Percentiles rank a stretch among this genome's conserved stretches.
Conservation (phyloP, 2,329 filamentous ascomycete genomes). For the Aureobasidium subglaciale region DNA sequence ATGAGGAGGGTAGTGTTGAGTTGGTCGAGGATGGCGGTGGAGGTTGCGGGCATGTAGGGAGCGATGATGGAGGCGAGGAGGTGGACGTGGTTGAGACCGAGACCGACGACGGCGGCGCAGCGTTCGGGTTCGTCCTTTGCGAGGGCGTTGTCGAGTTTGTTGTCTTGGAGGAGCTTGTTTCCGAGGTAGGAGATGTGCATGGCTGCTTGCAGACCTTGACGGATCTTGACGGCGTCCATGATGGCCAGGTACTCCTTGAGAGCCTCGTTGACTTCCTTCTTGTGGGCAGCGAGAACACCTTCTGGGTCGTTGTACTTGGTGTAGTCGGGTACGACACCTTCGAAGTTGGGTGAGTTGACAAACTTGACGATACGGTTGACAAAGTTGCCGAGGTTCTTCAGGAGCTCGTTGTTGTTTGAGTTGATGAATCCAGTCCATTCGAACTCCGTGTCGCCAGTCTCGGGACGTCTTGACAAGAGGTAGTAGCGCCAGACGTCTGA, state of each 20-base stretch:
- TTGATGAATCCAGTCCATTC: conserved; percentile 80
- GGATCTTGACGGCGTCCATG: conserved; percentile 65
- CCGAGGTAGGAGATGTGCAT: conserved; percentile 60
- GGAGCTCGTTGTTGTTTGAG: conserved; percentile 82
- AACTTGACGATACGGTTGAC: conserved; percentile 57
- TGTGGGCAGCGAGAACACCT: conserved; percentile 32
- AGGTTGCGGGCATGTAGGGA: conserved; percentile 80
- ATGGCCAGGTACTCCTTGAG: conserved; percentile 61
- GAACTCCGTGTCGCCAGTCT: conserved; percentile 81
- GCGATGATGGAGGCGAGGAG: conserved; percentile 71
- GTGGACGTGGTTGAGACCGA: conserved; percentile 78
- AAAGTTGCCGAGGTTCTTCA: conserved; percentile 61
- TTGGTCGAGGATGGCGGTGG: conserved; percentile 68
- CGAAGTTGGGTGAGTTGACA: conserved; percentile 64
- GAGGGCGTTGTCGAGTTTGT: conserved; percentile 55
- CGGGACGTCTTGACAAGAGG: conserved; percentile 75
- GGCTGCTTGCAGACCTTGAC: conserved; percentile 56
- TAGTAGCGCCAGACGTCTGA: conserved; percentile 93
- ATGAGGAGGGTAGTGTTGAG: conserved; percentile 45
- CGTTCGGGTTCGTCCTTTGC: conserved; percentile 52
- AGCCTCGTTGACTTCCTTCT: conserved; percentile 57
- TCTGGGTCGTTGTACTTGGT: conserved; percentile 19
- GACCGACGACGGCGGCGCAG: conserved; percentile 59
- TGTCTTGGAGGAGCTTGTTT: conserved; percentile 53
- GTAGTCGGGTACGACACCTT: conserved; percentile 61